Conservation (phyloP, 2,329 filamentous ascomycete genomes). For the Calonectria ilicicola region DNA sequence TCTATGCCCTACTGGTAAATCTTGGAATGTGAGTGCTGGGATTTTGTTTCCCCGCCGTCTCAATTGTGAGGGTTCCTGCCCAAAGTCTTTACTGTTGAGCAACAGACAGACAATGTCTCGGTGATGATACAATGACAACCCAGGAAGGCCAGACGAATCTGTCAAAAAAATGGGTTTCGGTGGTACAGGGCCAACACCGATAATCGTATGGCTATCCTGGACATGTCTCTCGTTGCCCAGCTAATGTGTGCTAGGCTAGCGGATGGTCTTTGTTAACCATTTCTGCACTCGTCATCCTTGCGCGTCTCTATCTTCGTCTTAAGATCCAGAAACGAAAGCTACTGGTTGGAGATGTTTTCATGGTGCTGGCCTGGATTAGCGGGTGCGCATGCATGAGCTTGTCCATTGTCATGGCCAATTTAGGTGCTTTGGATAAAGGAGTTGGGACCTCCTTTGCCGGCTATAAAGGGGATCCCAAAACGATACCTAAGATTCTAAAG, state of each 20-base stretch:
- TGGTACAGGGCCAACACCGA: background rate
- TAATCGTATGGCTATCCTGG: background rate
- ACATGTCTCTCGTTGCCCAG: background rate
- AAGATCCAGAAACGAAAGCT: conserved; percentile 28
- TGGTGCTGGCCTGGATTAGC: conserved; percentile 17
- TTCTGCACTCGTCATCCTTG: conserved; percentile 24
- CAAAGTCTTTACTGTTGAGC: background rate
- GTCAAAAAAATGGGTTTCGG: background rate
- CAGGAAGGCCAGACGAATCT: background rate
- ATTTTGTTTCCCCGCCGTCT: background rate
- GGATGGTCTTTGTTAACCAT: conserved; percentile 28
- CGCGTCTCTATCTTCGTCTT: conserved; percentile 30
- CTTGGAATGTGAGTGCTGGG: background rate
- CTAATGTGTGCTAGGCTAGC: conserved; percentile 14
- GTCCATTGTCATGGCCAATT: background rate
- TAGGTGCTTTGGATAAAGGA: background rate
- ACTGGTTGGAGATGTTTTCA: conserved; percentile 17
- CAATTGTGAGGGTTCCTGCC: too few species aligned
- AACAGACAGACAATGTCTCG: background rate
- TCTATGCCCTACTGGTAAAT: background rate
- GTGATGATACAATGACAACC: too few species aligned
- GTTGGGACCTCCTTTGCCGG: background rate
- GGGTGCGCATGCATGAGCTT: background rate
- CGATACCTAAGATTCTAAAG: background rate
- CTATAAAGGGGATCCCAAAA: background rate